Conservation (phyloP, 129 eudicot genomes). For the Centaurea solstitialis region DNA sequence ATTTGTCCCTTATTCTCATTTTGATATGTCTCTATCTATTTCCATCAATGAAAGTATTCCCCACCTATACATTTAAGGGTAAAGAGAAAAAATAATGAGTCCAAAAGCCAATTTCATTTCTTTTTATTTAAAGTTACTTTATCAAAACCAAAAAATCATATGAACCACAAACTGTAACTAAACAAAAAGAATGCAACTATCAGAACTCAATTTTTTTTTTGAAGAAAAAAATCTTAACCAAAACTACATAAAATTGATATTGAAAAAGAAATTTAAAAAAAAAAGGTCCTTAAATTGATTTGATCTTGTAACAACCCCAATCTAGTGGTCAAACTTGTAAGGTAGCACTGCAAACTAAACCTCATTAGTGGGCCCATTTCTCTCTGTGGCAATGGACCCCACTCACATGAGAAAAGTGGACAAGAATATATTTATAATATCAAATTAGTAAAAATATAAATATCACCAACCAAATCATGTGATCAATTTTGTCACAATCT, state of each 20-base stretch:
- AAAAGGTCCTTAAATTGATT: constrained; percentile 30
- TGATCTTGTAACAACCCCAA: constrained; percentile 44
- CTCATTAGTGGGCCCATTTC: constrained; percentile 38
- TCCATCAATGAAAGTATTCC: constrained; percentile 24
- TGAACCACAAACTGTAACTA: not conserved
- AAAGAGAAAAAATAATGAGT: not conserved
- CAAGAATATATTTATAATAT: constrained; percentile 9
- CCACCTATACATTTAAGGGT: constrained; percentile 33
- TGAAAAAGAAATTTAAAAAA: not conserved
- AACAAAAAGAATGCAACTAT: not conserved
- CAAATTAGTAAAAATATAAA: constrained; percentile 11
- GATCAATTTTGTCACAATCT: constrained; percentile 9
- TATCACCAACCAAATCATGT: constrained; percentile 21
- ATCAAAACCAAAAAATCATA: not conserved
- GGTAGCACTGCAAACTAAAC: constrained; percentile 42
- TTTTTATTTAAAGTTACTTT: not conserved
- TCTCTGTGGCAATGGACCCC: constrained; percentile 30
- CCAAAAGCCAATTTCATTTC: not conserved
- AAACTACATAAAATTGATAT: not conserved
- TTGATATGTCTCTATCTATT: constrained; percentile 35
- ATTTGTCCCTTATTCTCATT: constrained; percentile 28
- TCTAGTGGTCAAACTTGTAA: constrained; percentile 47
- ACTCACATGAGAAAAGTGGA: constrained; percentile 41
- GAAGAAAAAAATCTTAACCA: not conserved
- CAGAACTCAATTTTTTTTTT: not conserved